phyloP scores from a whole-genome alignment of 768 basidiomycete species.

The Pleurotus citrinopileatus region DNA sequence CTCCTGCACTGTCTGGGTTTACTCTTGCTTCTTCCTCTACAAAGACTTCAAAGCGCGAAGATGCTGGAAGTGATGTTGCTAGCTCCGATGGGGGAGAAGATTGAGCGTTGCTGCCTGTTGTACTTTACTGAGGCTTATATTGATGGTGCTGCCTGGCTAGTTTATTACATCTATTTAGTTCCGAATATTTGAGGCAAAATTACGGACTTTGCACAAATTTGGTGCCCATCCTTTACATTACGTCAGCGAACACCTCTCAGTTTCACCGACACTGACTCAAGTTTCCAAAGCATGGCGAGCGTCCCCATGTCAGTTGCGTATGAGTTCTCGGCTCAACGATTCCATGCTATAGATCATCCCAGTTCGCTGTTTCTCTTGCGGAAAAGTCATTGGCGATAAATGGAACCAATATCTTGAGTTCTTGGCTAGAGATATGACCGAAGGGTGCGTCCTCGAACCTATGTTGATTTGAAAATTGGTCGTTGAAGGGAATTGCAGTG shows the following conservation, averaged over 20 bases:
- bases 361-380: conserved; percentile 93
- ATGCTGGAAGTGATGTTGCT: conserved; percentile 46
- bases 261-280: no score
- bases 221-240: no score
- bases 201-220: no score
- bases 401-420: conserved; percentile 88
- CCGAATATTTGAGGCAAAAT: no score
- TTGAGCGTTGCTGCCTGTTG: background rate
- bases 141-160: no score
- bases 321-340: background rate
- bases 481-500: conserved; percentile 44
- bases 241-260: no score
- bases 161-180: no score
- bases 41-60: conserved; percentile 19
- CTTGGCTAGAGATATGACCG: conserved; percentile 75
- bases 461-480: background rate
- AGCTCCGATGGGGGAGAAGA: conserved; percentile 47
- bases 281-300: background rate
- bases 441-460: conserved; percentile 63
- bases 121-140: background rate
- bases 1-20: conserved; percentile 44
- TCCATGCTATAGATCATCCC: conserved; percentile 75
- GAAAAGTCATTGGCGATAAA: conserved; percentile 96
- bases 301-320: background rate
- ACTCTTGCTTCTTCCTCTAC: conserved; percentile 32